Base-by-base conservation (phyloP, 202 grass and related monocot genomes). In the Panicum virgatum region DNA sequence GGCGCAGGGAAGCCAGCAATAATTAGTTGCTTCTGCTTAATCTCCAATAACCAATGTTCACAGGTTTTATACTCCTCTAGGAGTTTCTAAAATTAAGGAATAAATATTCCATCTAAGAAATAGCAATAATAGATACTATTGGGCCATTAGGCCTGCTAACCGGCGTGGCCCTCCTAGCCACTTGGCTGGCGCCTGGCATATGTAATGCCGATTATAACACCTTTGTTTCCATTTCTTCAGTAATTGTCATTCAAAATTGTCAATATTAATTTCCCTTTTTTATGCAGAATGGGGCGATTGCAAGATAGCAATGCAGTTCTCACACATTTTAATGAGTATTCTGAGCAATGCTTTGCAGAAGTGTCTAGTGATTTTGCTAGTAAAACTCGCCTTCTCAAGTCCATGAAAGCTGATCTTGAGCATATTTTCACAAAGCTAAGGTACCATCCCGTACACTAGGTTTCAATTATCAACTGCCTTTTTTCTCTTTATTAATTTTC, bases 251-350 rank as follows among this genome's bases (percentile, higher is more conserved):
- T 11, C 43, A 27, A 16, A 71, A 48, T 18, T 67, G 13, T 62
- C 4, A 9, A 65, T 13, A 13, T 13, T 48, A 9, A n/a, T 64
- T 70, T 65, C 3, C 19, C 22, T 65, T 69, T 50, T n/a, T n/a
- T n/a, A 25, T 56, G 39, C 83, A 96, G 96, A 88, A 61, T 96
- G 51, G 90, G 92, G 51, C 81, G 82, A 83, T 78, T 98, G 83
- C 90, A 98, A 87, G 92, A 98, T 71, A 90, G 92, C 82, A 93
- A 93, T 81, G 90, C 96, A 72, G 92, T 96, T 48, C 84, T 98
- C 54, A 81, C 87, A 37, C 92, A 98, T 90, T 96, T 98, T 48
- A 98, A 93, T 2, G 96, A 92, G 77, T 98, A 92, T 73, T 98
- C 96, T 0, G 87, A 96, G 48, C 88, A 86, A 84, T 98, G 92